Percentiles rank a stretch among this genome's conserved stretches.
Evolutionary conservation across 208 protist genomes (phyloP).

Genomic region (Trypanosomatidae sp.): DNA sequence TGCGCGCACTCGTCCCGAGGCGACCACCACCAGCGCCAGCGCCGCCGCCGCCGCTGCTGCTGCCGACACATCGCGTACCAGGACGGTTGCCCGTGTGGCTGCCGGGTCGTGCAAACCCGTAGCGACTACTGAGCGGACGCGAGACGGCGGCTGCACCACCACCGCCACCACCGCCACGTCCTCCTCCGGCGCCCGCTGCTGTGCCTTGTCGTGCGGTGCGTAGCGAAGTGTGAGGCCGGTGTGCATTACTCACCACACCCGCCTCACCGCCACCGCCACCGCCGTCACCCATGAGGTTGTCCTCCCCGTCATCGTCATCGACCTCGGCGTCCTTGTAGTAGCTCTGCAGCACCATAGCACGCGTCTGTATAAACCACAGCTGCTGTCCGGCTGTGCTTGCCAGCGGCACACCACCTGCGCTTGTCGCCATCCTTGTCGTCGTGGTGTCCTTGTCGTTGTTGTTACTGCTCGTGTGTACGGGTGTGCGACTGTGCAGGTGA

Average conservation of each 20-base stretch:
- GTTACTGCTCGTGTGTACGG: slow-evolving; percentile 8
- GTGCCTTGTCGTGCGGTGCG: slow-evolving; percentile 10
- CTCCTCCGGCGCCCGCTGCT: slow-evolving; percentile 5
- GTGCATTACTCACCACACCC: slow-evolving; percentile 59
- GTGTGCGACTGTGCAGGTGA: no score
- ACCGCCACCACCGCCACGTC: slow-evolving; percentile 14
- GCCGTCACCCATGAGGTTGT: slow-evolving; percentile 87
- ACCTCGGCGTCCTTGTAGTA: slow-evolving; percentile 94
- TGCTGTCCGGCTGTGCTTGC: slow-evolving; percentile 5
- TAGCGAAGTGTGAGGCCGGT: slow-evolving; percentile 82
- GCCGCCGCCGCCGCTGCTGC: no score
- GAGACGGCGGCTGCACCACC: slow-evolving; percentile 14
- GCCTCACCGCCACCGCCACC: no score
- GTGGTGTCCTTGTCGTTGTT: background rate
- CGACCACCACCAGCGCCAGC: no score
- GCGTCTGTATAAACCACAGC: slow-evolving; percentile 90
- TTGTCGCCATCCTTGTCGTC: background rate
- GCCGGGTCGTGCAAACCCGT: slow-evolving; percentile 72
- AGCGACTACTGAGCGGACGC: slow-evolving; percentile 57
- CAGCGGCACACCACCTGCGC: background rate
- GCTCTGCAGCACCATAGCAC: slow-evolving; percentile 79
- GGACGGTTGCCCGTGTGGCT: slow-evolving; percentile 34
- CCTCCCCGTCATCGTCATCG: slow-evolving; percentile 87
- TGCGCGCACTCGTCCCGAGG: no score
- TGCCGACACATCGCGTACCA: slow-evolving; percentile 17